Conservation (phyloP, 225 moss, liverwort and hornwort species). For the Straminergon stramineum region DNA sequence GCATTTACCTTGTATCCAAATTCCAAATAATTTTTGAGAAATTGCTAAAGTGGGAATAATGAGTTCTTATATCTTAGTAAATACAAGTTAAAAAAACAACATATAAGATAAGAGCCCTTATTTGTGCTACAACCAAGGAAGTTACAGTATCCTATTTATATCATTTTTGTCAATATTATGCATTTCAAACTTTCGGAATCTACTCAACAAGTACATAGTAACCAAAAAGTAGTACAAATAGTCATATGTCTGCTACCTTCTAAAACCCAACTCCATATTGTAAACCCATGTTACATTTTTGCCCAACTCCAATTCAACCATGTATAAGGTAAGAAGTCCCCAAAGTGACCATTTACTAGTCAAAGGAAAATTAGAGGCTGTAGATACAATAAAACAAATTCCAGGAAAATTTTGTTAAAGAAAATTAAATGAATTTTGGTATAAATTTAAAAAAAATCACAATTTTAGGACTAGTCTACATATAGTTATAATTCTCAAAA, state of each 20-base stretch:
- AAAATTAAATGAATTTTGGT: neutral
- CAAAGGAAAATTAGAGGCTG: rapidly evolving
- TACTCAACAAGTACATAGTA: neutral
- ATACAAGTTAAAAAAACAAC: neutral
- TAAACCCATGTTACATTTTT: rapidly evolving
- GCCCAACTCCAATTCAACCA: neutral
- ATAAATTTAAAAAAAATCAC: neutral
- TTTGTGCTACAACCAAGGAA: neutral
- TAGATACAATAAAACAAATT: neutral
- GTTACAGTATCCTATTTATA: neutral
- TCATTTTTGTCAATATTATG: neutral
- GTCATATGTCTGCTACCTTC: neutral
- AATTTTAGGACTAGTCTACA: neutral
- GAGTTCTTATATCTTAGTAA: neutral
- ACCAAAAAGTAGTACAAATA: neutral
- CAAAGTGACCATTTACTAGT: too few species aligned
- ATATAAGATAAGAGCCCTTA: neutral
- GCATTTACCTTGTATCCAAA: neutral
- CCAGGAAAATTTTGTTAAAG: neutral
- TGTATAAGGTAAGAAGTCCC: neutral
- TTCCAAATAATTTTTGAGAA: neutral
- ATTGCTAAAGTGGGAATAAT: neutral
- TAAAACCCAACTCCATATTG: neutral
- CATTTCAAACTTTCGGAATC: neutral
- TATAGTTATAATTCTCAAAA: neutral